phyloP scores from a whole-genome alignment of 441 rosid species.

The Pelargonium myrrhifolium region DNA sequence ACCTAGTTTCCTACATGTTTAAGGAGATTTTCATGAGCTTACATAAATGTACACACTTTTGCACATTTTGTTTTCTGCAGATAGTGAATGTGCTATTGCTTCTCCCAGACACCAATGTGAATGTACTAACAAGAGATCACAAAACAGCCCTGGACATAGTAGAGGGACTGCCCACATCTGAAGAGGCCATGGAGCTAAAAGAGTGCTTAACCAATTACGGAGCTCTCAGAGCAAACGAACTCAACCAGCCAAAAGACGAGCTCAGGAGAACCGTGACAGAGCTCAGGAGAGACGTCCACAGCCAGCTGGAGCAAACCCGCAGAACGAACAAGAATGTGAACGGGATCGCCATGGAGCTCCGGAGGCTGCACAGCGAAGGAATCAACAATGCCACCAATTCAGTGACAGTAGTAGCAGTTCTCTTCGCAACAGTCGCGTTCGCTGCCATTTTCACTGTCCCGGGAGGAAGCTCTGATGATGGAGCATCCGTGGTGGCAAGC shows the following conservation, averaged over 20 bases:
- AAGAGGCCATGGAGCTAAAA: slow-evolving; percentile 53
- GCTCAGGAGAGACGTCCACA: slow-evolving; percentile 66
- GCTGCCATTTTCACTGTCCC: slow-evolving; percentile 79
- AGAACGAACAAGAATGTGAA: slow-evolving; percentile 69
- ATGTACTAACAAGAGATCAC: slow-evolving; percentile 66
- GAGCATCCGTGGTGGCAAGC: slow-evolving; percentile 47
- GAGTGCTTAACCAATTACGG: slow-evolving; percentile 55
- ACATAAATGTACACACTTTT: too few relatives aligned
- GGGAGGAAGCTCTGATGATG: slow-evolving; percentile 55
- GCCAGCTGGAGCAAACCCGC: slow-evolving; percentile 79
- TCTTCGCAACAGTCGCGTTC: slow-evolving; percentile 89
- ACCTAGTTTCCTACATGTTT: too few relatives aligned
- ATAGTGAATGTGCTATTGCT: slow-evolving; percentile 58
- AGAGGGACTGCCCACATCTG: slow-evolving; percentile 66
- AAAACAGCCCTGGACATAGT: slow-evolving; percentile 81
- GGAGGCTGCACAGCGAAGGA: slow-evolving; percentile 70
- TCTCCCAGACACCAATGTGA: slow-evolving; percentile 63
- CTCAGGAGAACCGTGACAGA: slow-evolving; percentile 64
- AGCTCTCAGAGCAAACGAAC: slow-evolving; percentile 61
- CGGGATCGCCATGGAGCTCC: slow-evolving; percentile 71
- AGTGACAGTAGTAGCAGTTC: slow-evolving; percentile 79
- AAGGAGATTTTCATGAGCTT: too few relatives aligned
- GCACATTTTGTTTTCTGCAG: slow-evolving; percentile 31
- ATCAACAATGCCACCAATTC: slow-evolving; percentile 89
- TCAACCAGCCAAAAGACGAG: slow-evolving; percentile 75